Evolutionary conservation across 257 asterid species (phyloP), one percentile per base, ranked within the genome.

Genomic region (Salvia rosmarinus): DNA sequence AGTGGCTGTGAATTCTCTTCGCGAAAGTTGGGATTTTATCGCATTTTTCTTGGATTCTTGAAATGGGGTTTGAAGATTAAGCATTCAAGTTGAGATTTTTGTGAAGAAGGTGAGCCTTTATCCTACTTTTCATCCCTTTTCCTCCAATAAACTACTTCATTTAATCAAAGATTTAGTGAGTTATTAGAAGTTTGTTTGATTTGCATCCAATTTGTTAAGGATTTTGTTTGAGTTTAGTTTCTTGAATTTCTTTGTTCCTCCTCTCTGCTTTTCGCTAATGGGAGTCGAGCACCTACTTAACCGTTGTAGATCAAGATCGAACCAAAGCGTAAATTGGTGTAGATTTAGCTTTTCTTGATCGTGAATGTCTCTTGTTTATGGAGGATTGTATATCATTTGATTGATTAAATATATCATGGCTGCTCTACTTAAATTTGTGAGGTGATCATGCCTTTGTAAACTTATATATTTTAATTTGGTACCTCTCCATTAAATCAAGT

Each of bases 1-100:
- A 66, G 78, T 60, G 71, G 80, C 78, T 71, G 51, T 35, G 63
- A 74, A 49, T 72, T 73, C 17, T 57, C n/a, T n/a, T n/a, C n/a
- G n/a, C 37, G 11, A 73, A 80, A 74, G 72, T 58, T 65, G 55
- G 25, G 72, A 58, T 78, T 68, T 68, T 74, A 19, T 14, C 70
- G 54, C n/a, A 49, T 34, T 73, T 79, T 49, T 9, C 69, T n/a
- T 66, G 77, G 76, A 74, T 43, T 82, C 70, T 75, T 54, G 75
- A 73, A 68, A 77, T 71, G 82, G 81, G 62, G 60, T 77, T 68
- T 56, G 75, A 68, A 68, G 70, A 76, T 74, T 54, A 56, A 69
- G 69, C 42, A 8, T 37, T 59, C 9, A 73, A 79, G 60, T 67
- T 60, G 75, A 39, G 74, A 39, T 49, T 46, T 75, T 51, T 64